A percentile compares a stretch with the other conserved stretches of the same genome.
phyloP scores from a whole-genome alignment of 2,329 filamentous ascomycete genomes.

The Colletotrichum sp. region DNA sequence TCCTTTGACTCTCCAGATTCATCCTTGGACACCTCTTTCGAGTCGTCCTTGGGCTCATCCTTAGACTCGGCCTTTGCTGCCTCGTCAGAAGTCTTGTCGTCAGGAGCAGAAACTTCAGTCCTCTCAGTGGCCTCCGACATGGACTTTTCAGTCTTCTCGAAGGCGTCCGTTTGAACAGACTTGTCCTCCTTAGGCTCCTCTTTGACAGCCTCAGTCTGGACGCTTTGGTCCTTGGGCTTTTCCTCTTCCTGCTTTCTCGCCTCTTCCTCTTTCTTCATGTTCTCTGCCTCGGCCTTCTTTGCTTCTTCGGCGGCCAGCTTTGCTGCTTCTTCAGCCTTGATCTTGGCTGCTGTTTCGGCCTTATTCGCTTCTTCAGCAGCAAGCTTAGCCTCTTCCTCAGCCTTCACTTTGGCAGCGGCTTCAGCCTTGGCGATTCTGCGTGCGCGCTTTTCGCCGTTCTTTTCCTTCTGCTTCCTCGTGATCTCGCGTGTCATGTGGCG shows the following conservation, averaged over 20 bases:
- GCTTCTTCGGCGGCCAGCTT: neutral
- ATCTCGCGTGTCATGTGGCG: conserved; percentile 48
- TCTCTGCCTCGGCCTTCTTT: conserved; percentile 28
- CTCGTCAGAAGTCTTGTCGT: neutral
- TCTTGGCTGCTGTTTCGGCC: conserved; percentile 23
- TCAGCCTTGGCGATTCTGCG: conserved; percentile 22
- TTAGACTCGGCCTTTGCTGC: neutral
- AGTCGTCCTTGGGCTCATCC: neutral
- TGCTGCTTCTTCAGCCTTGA: conserved; percentile 29
- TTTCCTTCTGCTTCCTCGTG: conserved; percentile 44
- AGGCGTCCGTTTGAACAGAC: conserved; percentile 9
- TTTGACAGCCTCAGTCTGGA: conserved; percentile 13
- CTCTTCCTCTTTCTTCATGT: conserved; percentile 19
- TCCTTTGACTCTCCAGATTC: neutral
- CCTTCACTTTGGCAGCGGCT: conserved; percentile 28
- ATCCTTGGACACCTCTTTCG: neutral
- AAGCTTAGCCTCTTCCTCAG: conserved; percentile 25
- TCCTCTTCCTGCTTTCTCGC: conserved; percentile 26
- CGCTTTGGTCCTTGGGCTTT: neutral
- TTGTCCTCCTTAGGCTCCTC: neutral
- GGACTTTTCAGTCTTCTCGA: neutral
- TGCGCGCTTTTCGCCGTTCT: conserved; percentile 40
- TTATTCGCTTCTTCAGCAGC: conserved; percentile 24
- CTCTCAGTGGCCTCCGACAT: neutral
- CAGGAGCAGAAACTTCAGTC: neutral